phyloP scores from a whole-genome alignment of 169 alveolate species.

The Blepharisma undulans region DNA sequence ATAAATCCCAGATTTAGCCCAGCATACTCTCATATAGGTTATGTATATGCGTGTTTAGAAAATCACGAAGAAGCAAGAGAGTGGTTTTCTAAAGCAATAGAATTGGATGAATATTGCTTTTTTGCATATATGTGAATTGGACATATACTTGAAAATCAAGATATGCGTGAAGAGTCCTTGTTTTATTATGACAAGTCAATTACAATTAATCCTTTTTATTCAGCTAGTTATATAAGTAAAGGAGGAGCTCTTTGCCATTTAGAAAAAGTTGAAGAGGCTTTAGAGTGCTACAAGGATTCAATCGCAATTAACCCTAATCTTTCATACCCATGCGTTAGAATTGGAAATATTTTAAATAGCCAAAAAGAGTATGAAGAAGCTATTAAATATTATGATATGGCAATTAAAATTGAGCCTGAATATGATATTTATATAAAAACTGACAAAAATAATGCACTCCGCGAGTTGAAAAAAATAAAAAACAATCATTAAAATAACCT shows the following conservation, averaged over 20 bases:
- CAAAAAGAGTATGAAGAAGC: slow-evolving; percentile 61
- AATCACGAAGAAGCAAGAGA: slow-evolving; percentile 74
- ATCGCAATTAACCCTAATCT: slow-evolving; percentile 18
- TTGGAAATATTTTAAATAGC: slow-evolving; percentile 40
- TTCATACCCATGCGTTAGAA: not conserved
- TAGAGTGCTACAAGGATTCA: slow-evolving; percentile 74
- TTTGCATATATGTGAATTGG: slow-evolving; percentile 87
- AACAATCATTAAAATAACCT: too few relatives aligned
- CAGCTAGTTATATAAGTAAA: slow-evolving; percentile 80
- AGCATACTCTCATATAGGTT: too few relatives aligned
- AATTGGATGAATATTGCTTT: slow-evolving; percentile 74
- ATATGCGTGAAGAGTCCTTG: slow-evolving; percentile 81
- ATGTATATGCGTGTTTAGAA: too few relatives aligned
- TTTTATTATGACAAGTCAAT: slow-evolving; percentile 79
- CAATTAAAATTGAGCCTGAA: too few relatives aligned
- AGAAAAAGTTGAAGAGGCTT: slow-evolving; percentile 79
- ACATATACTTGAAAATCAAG: slow-evolving; percentile 75
- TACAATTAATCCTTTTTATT: slow-evolving; percentile 76
- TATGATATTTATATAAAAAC: too few relatives aligned
- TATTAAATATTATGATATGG: slow-evolving; percentile 63
- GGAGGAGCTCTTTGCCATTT: slow-evolving; percentile 84
- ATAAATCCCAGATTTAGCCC: too few relatives aligned
- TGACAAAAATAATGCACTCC: too few relatives aligned
- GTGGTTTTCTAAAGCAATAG: slow-evolving; percentile 64
- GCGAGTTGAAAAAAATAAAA: too few relatives aligned